phyloP scores from a whole-genome alignment of 441 rosid genomes.

The Bocquillonia castaneifolia region DNA sequence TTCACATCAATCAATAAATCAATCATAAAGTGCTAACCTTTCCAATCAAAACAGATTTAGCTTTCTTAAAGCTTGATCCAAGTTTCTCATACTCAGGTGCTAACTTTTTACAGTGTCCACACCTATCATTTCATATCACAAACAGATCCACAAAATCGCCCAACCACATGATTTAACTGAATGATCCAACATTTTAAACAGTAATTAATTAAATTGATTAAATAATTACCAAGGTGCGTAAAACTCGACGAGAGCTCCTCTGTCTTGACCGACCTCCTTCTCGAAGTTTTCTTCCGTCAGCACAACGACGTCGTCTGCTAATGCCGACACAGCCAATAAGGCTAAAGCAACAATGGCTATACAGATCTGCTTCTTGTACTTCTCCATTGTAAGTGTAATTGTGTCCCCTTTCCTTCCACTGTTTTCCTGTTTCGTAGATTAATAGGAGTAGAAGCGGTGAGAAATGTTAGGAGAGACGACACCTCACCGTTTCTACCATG shows the following conservation, averaged over 20 bases:
- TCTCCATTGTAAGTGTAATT: slow-evolving; percentile 70
- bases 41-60: slow-evolving; percentile 78
- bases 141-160: too few species aligned
- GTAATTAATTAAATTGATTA: background rate
- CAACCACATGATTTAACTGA: too few species aligned
- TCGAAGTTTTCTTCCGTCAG: slow-evolving; percentile 89
- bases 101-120: slow-evolving; percentile 94
- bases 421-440: background rate
- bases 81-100: slow-evolving; percentile 93
- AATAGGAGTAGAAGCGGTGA: background rate
- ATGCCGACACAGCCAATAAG: slow-evolving; percentile 45
- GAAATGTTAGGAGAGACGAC: background rate
- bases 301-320: slow-evolving; percentile 78
- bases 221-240: slow-evolving; percentile 89
- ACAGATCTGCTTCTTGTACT: slow-evolving; percentile 60
- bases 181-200: background rate
- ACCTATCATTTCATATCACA: slow-evolving; percentile 40
- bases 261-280: slow-evolving; percentile 82
- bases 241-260: slow-evolving; percentile 93
- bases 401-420: slow-evolving; percentile 1
- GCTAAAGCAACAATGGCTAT: slow-evolving; percentile 39
- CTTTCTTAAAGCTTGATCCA: slow-evolving; percentile 83
- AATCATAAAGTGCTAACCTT: slow-evolving; percentile 43
- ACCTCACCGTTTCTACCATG: background rate
- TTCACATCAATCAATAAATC: background rate